Percentiles rank a stretch among this genome's conserved stretches.
These are phyloP conservation scores for Melianthus villosus DNA, from an alignment of 441 rosid species.

Conservation along the genomic window DNA sequence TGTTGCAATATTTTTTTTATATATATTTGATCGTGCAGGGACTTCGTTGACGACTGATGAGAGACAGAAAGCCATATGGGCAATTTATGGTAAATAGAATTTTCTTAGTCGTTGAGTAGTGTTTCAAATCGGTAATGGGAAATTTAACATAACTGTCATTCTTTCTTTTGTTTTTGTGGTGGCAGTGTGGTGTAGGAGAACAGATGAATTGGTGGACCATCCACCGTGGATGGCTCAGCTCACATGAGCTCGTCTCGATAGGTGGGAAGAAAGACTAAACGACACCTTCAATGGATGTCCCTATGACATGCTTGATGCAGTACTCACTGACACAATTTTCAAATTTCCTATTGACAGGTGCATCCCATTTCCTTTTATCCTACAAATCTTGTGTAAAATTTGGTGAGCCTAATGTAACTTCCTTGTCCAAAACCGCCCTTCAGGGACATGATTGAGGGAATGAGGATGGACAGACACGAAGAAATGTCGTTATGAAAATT, in stretches of 20 bases:
- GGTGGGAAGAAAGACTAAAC: conserved; percentile 41
- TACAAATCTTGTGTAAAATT: too few relatives aligned
- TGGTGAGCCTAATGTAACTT: not conserved
- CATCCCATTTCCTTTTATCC: too few relatives aligned
- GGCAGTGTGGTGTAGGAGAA: conserved; percentile 64
- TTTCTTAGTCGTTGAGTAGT: too few relatives aligned
- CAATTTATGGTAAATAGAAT: conserved; percentile 32
- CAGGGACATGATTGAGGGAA: conserved; percentile 49
- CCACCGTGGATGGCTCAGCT: conserved; percentile 29
- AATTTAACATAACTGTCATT: too few relatives aligned
- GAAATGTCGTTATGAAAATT: conserved; percentile 27
- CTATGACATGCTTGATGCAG: conserved; percentile 47
- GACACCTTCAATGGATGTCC: conserved; percentile 43
- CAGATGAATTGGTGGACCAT: conserved; percentile 52
- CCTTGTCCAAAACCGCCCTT: conserved; percentile 24
- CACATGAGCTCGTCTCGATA: conserved; percentile 29
- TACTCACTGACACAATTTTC: conserved; percentile 36
- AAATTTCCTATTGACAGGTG: conserved; percentile 37
- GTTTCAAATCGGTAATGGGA: too few relatives aligned
- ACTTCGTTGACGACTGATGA: conserved; percentile 45
- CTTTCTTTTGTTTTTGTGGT: not conserved
- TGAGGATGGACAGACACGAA: conserved; percentile 49
- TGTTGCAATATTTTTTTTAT: not conserved
- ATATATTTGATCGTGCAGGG: conserved; percentile 20
- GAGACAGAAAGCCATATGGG: conserved; percentile 51